Evolutionary conservation across 2,329 filamentous ascomycete species (phyloP), one percentile per base, ranked within the genome.

Genomic region (Ramichloridium luteum): DNA sequence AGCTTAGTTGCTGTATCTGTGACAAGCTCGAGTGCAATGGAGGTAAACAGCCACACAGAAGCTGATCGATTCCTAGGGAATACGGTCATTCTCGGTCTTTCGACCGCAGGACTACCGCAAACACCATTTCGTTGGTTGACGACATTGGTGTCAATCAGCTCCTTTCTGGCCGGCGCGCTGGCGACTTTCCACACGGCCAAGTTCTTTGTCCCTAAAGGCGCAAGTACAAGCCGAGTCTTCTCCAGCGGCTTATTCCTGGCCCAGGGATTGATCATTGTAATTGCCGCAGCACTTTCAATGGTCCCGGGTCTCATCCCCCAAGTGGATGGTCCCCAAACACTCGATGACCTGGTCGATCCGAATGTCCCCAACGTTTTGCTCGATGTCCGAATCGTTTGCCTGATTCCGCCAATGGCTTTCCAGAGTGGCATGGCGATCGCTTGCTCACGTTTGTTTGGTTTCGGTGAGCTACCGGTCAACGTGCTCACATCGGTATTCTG

Each of bases 11-110:
- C 16, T 31, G 3, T 12, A 31, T 10, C n/a, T n/a, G n/a, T n/a
- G n/a, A 23, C n/a, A n/a, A n/a, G n/a, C n/a, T n/a, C n/a, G n/a
- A n/a, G n/a, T n/a, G n/a, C n/a, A n/a, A n/a, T n/a, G n/a, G n/a
- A n/a, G n/a, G n/a, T n/a, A n/a, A n/a, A n/a, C n/a, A n/a, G n/a
- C n/a, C n/a, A n/a, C n/a, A n/a, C n/a, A n/a, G n/a, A n/a, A n/a
- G n/a, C n/a, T n/a, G 3, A 11, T n/a, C 12, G 13, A 4, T 13
- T 23, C 5, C 10, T 56, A 59, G 71, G 72, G 23, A 77, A 77
- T 53, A 76, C 72, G 6, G 67, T 77, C 44, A 74, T 76, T 54
- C 60, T 77, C 23, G 71, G 68, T 12, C 66, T 77, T 13, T 71
- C 70, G 34, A 65, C 69, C 9, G 64, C 70, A 3, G 53, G 55